Evolutionary conservation across 1,284 basidiomycete species (phyloP).

Genomic region (Limonomyces culmigenus): DNA sequence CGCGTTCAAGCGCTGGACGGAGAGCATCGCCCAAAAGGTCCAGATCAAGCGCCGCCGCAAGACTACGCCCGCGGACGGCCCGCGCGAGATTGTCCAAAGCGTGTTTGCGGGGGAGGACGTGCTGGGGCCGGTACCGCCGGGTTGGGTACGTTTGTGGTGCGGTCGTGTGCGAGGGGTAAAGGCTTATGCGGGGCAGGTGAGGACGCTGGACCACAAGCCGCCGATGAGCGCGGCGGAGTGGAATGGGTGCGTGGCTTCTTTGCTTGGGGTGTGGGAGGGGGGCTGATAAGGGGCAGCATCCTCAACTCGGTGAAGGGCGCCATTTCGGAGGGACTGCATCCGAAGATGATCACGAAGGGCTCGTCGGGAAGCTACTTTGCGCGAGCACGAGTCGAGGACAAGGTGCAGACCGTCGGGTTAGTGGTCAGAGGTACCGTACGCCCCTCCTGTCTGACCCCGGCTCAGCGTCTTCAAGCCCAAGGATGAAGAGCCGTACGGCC

Average conservation of each 20-base stretch:
- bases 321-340: constrained; percentile 64
- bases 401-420: constrained; percentile 64
- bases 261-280: neutral
- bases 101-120: no score
- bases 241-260: constrained; percentile 36
- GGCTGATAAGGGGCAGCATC: no score
- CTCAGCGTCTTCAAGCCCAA: constrained; percentile 80
- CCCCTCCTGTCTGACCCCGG: neutral
- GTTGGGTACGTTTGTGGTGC: no score
- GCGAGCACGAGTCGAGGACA: constrained; percentile 51
- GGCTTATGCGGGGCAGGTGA: constrained; percentile 26
- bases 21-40: constrained; percentile 66
- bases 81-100: constrained; percentile 60
- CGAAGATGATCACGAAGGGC: constrained; percentile 78
- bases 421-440: no score
- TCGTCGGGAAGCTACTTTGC: constrained; percentile 82
- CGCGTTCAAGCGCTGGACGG: constrained; percentile 82
- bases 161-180: no score
- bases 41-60: constrained; percentile 66
- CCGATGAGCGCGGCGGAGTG: constrained; percentile 61
- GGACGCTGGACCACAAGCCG: constrained; percentile 62
- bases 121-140: no score
- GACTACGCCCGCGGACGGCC: constrained; percentile 45
- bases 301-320: constrained; percentile 50
- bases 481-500: constrained; percentile 77